Conservation (phyloP, 495 filamentous ascomycete species). For the Durotheca rogersii region DNA sequence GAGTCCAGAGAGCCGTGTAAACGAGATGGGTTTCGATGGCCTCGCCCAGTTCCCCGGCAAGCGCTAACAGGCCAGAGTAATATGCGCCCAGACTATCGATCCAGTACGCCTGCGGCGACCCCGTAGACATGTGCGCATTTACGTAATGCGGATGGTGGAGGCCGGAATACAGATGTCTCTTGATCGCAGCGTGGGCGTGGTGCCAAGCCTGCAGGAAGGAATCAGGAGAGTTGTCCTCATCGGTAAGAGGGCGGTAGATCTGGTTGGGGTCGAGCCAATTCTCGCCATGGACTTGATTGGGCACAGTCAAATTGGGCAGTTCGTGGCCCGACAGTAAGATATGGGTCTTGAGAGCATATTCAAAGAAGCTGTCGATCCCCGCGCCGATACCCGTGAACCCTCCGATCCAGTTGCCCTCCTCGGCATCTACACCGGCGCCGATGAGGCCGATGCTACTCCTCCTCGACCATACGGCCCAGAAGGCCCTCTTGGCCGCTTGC, state of each 20-base stretch:
- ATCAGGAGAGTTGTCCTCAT: conserved; percentile 68
- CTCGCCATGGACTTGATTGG: conserved; percentile 26
- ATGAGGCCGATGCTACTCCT: conserved; percentile 85
- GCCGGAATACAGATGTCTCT: conserved; percentile 78
- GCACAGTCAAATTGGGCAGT: conserved; percentile 51
- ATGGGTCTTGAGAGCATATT: conserved; percentile 93
- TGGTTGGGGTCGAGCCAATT: conserved; percentile 56
- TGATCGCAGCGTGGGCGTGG: conserved; percentile 79
- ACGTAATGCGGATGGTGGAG: conserved; percentile 82
- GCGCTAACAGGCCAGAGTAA: conserved; percentile 85
- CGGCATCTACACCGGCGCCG: conserved; percentile 88
- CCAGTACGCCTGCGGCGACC: conserved; percentile 78
- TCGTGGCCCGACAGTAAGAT: conserved; percentile 77
- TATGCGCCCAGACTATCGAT: conserved; percentile 94
- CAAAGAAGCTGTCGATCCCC: conserved; percentile 95
- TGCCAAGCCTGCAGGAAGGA: conserved; percentile 84
- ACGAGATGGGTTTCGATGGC: conserved; percentile 85
- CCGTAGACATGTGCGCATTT: conserved; percentile 84
- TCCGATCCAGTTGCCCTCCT: conserved; percentile 85
- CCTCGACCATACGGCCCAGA: conserved; percentile 90
- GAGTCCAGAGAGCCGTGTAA: conserved; percentile 89
- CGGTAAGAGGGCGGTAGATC: conserved; percentile 58
- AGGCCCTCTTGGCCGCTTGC: conserved; percentile 83
- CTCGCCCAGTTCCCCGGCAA: conserved; percentile 86
- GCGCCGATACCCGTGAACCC: conserved; percentile 90